phyloP scores from a whole-genome alignment of 108 stramenopile species.

The Schizochytrium sp. region DNA sequence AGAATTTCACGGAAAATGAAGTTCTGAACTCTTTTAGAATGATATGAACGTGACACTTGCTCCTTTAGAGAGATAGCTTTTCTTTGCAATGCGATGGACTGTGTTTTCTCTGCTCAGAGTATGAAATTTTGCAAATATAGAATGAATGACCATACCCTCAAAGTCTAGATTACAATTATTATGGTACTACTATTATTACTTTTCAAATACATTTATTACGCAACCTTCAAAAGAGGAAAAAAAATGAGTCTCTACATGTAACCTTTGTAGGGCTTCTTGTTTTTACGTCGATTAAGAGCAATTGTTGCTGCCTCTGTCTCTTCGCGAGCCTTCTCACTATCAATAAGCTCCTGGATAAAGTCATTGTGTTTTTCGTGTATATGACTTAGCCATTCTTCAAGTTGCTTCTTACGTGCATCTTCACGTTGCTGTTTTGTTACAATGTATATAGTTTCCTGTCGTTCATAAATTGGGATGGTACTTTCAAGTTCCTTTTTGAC shows the following conservation, averaged over 20 bases:
- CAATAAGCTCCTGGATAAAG: slow-evolving; percentile 42
- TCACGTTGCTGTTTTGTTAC: neutral
- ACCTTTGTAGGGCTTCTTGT: neutral
- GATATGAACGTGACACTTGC: neutral
- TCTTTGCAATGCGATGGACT: no score
- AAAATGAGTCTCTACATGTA: neutral
- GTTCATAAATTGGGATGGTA: neutral
- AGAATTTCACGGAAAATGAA: neutral
- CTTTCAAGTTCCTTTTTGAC: neutral
- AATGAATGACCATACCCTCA: no score
- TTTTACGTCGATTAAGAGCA: neutral
- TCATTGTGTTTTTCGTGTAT: neutral
- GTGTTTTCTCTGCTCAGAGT: neutral
- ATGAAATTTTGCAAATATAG: neutral
- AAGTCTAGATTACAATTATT: neutral
- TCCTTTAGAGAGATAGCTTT: neutral
- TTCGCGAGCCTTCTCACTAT: neutral
- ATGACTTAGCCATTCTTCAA: neutral
- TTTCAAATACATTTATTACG: neutral
- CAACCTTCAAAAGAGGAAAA: neutral
- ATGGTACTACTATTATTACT: neutral
- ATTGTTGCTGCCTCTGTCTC: neutral
- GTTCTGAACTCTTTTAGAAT: no score
- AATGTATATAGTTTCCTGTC: slow-evolving; percentile 14
- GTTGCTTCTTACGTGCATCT: neutral